These are phyloP conservation scores for Microsporum ferrugineum DNA, from an alignment of 2,329 filamentous ascomycete species.

Conservation along the genomic window DNA sequence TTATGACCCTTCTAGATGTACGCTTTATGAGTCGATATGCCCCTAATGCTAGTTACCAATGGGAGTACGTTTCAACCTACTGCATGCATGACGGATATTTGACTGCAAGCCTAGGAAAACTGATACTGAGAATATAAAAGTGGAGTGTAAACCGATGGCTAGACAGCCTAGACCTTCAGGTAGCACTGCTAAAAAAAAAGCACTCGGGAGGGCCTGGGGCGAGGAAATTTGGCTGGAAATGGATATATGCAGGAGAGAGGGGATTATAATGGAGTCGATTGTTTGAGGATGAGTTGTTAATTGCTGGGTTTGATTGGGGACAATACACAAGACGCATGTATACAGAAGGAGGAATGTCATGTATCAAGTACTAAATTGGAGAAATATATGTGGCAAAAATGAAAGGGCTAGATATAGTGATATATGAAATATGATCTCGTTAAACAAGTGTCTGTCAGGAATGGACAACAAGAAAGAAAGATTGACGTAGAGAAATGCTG, in stretches of 20 bases:
- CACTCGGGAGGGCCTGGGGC: background rate
- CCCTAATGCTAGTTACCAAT: background rate
- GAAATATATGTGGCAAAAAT: background rate
- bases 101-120: background rate
- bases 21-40: background rate
- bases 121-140: background rate
- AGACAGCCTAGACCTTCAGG: background rate
- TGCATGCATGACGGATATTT: background rate
- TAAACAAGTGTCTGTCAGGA: background rate
- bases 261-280: background rate
- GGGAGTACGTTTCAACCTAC: background rate
- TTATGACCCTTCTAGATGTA: background rate
- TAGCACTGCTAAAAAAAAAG: background rate
- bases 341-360: background rate
- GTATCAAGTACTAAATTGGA: background rate
- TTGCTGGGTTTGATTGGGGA: background rate
- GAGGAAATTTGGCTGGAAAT: background rate
- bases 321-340: background rate
- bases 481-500: background rate
- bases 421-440: background rate
- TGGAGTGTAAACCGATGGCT: too few species aligned
- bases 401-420: background rate
- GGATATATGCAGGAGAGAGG: background rate
- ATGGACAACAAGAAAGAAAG: background rate
- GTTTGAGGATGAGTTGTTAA: background rate